These are phyloP conservation scores for Aegilops tauschii DNA, from an alignment of 176 grass and related monocot species.

Conservation along the genomic window DNA sequence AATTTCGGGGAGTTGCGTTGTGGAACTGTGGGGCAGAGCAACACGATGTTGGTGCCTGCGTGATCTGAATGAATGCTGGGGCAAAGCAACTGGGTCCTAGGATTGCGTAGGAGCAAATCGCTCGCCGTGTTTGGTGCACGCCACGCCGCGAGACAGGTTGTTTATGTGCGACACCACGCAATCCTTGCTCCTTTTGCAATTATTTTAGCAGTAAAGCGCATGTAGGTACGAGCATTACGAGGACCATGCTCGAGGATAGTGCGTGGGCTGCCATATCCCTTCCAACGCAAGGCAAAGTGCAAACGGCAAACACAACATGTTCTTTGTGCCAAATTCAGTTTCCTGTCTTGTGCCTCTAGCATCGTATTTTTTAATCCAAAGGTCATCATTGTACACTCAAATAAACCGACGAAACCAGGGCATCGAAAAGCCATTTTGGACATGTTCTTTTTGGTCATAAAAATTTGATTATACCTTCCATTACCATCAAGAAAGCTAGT, in stretches of 20 bases:
- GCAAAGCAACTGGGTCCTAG: neutral
- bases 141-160: neutral
- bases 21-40: too few relatives aligned
- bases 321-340: neutral
- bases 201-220: neutral
- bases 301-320: neutral
- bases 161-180: neutral
- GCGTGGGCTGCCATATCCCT: neutral
- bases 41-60: neutral
- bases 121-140: neutral
- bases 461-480: too few relatives aligned
- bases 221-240: neutral
- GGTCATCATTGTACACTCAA: too few relatives aligned
- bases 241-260: neutral
- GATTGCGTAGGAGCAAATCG: neutral
- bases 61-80: neutral
- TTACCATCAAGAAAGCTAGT: too few relatives aligned
- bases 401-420: too few relatives aligned
- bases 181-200: neutral
- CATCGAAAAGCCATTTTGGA: too few relatives aligned
- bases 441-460: too few relatives aligned
- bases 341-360: neutral
- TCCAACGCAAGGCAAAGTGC: neutral
- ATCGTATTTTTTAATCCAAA: too few relatives aligned
- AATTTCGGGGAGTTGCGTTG: too few relatives aligned